phyloP scores from a whole-genome alignment of 2,329 filamentous ascomycete genomes.

The Talaromyces islandicus region DNA sequence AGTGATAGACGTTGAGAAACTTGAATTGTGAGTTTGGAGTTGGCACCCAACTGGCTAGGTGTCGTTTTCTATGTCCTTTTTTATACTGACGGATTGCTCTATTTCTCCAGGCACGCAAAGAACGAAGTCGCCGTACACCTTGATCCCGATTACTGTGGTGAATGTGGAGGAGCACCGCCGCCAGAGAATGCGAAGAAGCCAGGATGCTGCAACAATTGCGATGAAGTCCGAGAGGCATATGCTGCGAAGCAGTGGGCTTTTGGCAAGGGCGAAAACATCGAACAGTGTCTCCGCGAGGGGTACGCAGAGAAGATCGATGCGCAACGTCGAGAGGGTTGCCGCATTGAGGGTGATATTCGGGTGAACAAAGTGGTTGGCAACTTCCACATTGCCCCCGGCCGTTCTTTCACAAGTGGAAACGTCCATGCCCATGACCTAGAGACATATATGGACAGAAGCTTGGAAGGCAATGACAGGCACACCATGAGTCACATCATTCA shows the following conservation, averaged over 20 bases:
- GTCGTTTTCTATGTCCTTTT: not conserved
- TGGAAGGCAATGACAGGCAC: slow-evolving; percentile 61
- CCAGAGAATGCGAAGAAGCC: slow-evolving; percentile 66
- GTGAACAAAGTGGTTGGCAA: slow-evolving; percentile 99
- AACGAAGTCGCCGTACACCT: slow-evolving; percentile 70
- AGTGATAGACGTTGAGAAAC: slow-evolving; percentile 63
- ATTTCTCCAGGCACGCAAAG: slow-evolving; percentile 53
- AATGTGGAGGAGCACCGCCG: slow-evolving; percentile 78
- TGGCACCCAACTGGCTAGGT: not conserved
- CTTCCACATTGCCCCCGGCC: slow-evolving; percentile 95
- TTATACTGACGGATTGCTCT: not conserved
- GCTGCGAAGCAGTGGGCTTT: slow-evolving; percentile 88
- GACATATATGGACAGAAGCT: slow-evolving; percentile 72
- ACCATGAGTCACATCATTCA: slow-evolving; percentile 88
- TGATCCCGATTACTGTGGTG: slow-evolving; percentile 85
- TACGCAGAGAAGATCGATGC: slow-evolving; percentile 83
- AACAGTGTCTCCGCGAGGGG: slow-evolving; percentile 92
- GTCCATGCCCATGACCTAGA: slow-evolving; percentile 97
- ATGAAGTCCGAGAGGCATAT: slow-evolving; percentile 94
- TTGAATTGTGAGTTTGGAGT: slow-evolving; percentile 55
- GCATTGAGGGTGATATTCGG: slow-evolving; percentile 82
- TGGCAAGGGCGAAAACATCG: slow-evolving; percentile 81
- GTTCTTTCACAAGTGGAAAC: slow-evolving; percentile 92
- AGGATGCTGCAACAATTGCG: slow-evolving; percentile 96
- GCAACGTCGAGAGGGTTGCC: slow-evolving; percentile 87